Evolutionary conservation across 2,329 filamentous ascomycete genomes (phyloP), one percentile per base, ranked within the genome.

Genomic region (Plenodomus biglobosus): DNA sequence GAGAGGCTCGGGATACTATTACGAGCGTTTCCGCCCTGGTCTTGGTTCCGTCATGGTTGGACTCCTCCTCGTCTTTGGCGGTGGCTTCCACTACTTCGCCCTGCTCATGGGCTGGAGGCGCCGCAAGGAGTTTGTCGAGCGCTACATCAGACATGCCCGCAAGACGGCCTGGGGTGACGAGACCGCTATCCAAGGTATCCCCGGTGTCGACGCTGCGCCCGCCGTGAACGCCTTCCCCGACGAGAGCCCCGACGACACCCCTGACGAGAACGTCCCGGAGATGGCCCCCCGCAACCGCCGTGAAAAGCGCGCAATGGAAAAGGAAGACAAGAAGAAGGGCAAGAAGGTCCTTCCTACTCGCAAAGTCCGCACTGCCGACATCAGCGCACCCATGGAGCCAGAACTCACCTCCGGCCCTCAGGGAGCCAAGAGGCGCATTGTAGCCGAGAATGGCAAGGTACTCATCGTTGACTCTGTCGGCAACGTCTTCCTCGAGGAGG

Each of bases 1-100:
- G 94, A 92, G 92, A 77, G 94, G 94, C 49, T 96, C 92, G 38
- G 92, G 94, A 54, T 99, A 99, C 81, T 99, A 97, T 81, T 99
- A 99, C 78, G 85, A 85, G 64, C 86, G 94, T 48, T 96, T 92
- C 80, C 84, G 94, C 17, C 94, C 94, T 1, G 94, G 94, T 8
- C 78, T 97, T 38, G 90, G 90, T 50, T 88, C 88, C 13, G 94
- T 96, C 38, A 73, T 97, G 42, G 52, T 86, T 20, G 92, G 92
- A 40, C 76, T 95, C 35, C 90, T 97, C 73, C 71, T 96, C 54
- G 83, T 90, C 43, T 83, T 88, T 42, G 92, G 92, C 48, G 94
- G 94, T 55, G 88, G 79, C 22, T 86, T 88, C 32, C 94, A 99
- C 76, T 99, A 96, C 75, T 77, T 89, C 41, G 86, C 87, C 15